Evolutionary conservation across 768 basidiomycete species (phyloP), one percentile per base, ranked within the genome.

Genomic region (Dacryopinax spathularia): DNA sequence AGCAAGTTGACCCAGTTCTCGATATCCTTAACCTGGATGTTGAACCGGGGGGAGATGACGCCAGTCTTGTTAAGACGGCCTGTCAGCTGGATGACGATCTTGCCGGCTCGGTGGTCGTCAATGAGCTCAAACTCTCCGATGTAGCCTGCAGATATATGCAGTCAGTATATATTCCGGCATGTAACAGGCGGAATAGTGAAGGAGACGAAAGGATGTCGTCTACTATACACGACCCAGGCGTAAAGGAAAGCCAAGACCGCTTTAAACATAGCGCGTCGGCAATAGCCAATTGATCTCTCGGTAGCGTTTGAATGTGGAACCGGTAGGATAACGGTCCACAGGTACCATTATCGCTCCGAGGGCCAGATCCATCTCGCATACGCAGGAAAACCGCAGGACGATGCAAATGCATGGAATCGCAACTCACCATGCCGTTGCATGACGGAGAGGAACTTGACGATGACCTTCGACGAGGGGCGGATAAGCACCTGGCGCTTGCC

Each of bases 401-500:
- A 60, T 13, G 33, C 34, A 20, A 27, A 61, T 16, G 59, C 39
- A 13, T 15, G 44, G 37, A 44, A 29, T 41, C n/a, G 31, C 15
- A 10, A 74, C 89, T 80, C 70, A 89, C 95, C 96, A 79, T 98
- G 95, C 69, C 94, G 89, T 78, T 99, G 96, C 91, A 98, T 97
- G 73, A 98, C 96, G 69, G 85, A 88, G 69, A 99, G 80, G 79
- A 97, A 96, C 77, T 96, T 96, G 69, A 99, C 87, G 68, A 97
- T 84, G 75, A 99, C 96, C 80, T 99, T 99, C 68, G 92, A 95
- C 2, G 89, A 91, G 63, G 96, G 96, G 60, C 95, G 86, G 77
- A 99, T 84, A 71, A 99, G 87, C 66, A 99, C 96, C 80, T 99
- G 96, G 72, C 96, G 91, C 82, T 99, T 99, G 73, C 96, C 96